phyloP scores from a whole-genome alignment of 2,329 filamentous ascomycete genomes.

The Arthrobotrys entomopaga region DNA sequence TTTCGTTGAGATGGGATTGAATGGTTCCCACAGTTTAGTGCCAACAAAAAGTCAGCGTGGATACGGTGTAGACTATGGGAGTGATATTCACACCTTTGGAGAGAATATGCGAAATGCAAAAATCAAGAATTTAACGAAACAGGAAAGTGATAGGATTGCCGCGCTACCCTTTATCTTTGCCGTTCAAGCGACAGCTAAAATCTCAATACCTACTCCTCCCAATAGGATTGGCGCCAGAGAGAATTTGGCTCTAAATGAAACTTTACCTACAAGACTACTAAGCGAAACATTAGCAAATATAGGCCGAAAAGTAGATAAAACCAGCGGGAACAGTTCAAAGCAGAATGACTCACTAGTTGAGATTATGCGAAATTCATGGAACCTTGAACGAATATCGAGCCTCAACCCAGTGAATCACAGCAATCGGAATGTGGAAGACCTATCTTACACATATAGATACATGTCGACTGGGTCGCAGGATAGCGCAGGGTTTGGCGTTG shows the following conservation, averaged over 20 bases:
- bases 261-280: background rate
- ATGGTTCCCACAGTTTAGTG: background rate
- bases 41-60: slow-evolving; percentile 19
- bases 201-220: background rate
- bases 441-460: slow-evolving; percentile 17
- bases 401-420: background rate
- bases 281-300: background rate
- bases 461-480: background rate
- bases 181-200: background rate
- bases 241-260: background rate
- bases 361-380: slow-evolving; percentile 6
- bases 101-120: slow-evolving; percentile 12
- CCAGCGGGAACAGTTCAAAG: too few species aligned
- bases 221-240: too few species aligned
- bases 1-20: slow-evolving; percentile 30
- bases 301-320: too few species aligned
- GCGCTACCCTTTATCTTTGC: slow-evolving; percentile 8
- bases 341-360: background rate
- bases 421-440: background rate
- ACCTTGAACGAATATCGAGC: slow-evolving; percentile 22
- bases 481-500: slow-evolving; percentile 14
- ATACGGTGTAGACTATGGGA: slow-evolving; percentile 33
- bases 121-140: slow-evolving; percentile 7
- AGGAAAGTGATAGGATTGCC: slow-evolving; percentile 11
- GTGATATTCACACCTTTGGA: slow-evolving; percentile 26